These are phyloP conservation scores for Cladophialophora psammophila DNA, from an alignment of 2,329 filamentous ascomycete species.

Conservation along the genomic window DNA sequence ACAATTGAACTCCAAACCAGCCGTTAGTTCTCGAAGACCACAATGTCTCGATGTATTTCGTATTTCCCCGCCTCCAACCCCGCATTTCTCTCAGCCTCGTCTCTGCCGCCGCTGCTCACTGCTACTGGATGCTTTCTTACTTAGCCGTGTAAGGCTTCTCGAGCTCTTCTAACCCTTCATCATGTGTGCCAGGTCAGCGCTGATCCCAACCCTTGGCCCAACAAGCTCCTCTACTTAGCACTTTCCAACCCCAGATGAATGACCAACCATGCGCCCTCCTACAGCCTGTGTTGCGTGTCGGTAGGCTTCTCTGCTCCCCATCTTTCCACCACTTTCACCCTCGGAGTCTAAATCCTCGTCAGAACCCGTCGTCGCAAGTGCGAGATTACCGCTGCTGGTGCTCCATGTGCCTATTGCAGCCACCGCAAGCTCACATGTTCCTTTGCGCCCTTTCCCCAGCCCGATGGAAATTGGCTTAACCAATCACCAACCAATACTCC, in stretches of 20 bases:
- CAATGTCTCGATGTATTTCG: background rate
- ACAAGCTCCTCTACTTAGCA: background rate
- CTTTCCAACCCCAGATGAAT: background rate
- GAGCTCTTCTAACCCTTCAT: background rate
- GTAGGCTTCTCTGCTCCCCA: conserved; percentile 9
- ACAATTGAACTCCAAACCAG: background rate
- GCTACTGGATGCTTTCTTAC: background rate
- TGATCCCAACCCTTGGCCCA: background rate
- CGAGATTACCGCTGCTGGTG: conserved; percentile 21
- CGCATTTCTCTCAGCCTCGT: background rate
- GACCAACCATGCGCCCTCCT: conserved; percentile 30
- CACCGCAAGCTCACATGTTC: conserved; percentile 31
- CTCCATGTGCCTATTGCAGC: conserved; percentile 32
- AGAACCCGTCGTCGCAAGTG: conserved; percentile 34
- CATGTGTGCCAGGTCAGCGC: background rate
- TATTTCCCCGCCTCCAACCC: background rate
- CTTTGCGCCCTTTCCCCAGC: conserved; percentile 8
- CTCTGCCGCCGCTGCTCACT: background rate
- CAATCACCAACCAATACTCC: conserved; percentile 21
- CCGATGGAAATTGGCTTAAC: background rate
- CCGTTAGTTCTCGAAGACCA: background rate
- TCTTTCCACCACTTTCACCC: background rate
- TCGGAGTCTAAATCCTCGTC: background rate
- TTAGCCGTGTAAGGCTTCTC: background rate
- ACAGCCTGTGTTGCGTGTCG: conserved; percentile 36